Percentiles rank a stretch among this genome's conserved stretches.
Conservation (phyloP, 2,329 filamentous ascomycete genomes). For the Ascocoryne sarcoides region DNA sequence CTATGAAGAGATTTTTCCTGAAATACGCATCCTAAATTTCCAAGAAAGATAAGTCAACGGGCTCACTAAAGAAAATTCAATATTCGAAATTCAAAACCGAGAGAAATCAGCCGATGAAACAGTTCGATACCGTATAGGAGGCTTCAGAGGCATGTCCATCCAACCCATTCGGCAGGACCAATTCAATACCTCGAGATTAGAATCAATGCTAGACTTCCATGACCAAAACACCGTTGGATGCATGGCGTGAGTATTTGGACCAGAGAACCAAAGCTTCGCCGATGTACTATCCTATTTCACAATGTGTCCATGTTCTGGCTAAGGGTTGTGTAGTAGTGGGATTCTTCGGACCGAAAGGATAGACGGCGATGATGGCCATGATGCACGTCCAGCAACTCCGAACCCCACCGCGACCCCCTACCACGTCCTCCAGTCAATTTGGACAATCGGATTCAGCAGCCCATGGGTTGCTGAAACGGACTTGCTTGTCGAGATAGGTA, state of each 20-base stretch:
- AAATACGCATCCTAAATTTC: background rate
- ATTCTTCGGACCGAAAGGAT: background rate
- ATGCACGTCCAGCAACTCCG: background rate
- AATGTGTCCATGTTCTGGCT: background rate
- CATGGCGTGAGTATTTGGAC: background rate
- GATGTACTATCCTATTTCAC: background rate
- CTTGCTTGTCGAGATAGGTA: background rate
- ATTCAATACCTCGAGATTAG: background rate
- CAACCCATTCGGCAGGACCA: background rate
- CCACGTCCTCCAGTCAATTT: background rate
- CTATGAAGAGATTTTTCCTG: background rate
- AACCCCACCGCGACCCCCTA: background rate
- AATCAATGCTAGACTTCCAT: background rate
- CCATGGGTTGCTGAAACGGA: background rate
- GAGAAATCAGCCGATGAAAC: background rate
- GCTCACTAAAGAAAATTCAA: background rate
- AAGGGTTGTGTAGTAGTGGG: background rate
- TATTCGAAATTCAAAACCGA: background rate
- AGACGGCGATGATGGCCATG: background rate
- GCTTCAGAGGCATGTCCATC: background rate
- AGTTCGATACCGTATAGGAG: background rate
- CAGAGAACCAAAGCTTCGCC: background rate
- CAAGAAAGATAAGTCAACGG: background rate
- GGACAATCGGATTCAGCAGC: background rate
- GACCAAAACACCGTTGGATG: background rate